phyloP scores from a whole-genome alignment of 192 early-diverging fungal species.

The Dissophora globulifera region DNA sequence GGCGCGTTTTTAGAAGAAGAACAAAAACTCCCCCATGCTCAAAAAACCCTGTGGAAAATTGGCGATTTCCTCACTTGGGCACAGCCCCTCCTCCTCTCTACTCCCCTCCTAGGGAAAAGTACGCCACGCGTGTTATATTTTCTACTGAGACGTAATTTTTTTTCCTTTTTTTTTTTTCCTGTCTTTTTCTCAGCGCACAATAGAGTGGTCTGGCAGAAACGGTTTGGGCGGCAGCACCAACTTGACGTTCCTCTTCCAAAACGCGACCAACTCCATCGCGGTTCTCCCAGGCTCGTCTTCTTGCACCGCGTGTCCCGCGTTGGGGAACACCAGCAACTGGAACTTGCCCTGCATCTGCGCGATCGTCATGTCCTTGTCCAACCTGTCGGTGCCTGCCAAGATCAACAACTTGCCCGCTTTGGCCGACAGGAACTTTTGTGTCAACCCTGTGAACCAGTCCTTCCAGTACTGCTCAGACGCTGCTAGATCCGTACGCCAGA shows the following conservation, averaged over 20 bases:
- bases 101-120: too few relatives aligned
- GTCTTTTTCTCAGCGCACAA: too few relatives aligned
- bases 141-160: too few relatives aligned
- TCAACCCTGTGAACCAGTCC: slow-evolving; percentile 74
- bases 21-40: too few relatives aligned
- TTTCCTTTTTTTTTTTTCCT: too few relatives aligned
- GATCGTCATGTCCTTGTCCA: slow-evolving; percentile 81
- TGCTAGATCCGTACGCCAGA: slow-evolving; percentile 72
- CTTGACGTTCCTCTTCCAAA: slow-evolving; percentile 75
- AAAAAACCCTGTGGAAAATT: too few relatives aligned
- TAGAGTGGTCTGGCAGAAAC: background rate
- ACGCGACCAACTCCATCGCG: slow-evolving; percentile 66
- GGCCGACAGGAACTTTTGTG: slow-evolving; percentile 72
- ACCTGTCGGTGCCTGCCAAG: slow-evolving; percentile 77
- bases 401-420: slow-evolving; percentile 72
- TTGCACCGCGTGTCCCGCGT: slow-evolving; percentile 77
- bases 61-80: too few relatives aligned
- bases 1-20: too few relatives aligned
- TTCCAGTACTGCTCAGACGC: slow-evolving; percentile 76
- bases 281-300: slow-evolving; percentile 74
- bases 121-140: too few relatives aligned
- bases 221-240: slow-evolving; percentile 58
- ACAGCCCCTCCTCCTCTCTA: too few relatives aligned
- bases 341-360: slow-evolving; percentile 90
- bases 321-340: slow-evolving; percentile 74